Evolutionary conservation across 805 yeast genomes (phyloP), one percentile per base, ranked within the genome.

Genomic region (Candida nitratophila): DNA sequence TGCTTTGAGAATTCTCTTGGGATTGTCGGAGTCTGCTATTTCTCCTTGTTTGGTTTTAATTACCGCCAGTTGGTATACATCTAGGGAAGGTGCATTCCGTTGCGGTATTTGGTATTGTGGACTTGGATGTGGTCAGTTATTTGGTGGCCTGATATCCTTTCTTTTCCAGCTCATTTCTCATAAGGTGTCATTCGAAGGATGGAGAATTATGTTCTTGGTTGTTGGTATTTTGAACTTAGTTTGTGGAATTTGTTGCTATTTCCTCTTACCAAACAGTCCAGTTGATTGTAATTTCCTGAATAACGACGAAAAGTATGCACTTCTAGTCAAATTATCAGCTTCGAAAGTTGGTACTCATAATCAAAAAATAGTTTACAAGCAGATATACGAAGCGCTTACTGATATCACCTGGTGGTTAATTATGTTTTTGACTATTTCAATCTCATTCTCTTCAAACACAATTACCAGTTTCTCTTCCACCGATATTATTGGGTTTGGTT

Each of bases 191-290:
- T 66, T 77, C 44, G 57, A 67, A 22, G 71, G 81, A n/a, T 79
- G 84, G 84, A 81, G 77, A 57, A 76, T 79, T 39, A 70, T 78
- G 61, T 79, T 77, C 56, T 53, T 79, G 16, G 70, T 76, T 4
- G 73, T 79, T 54, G 86, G 86, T 9, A 40, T 74, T 2, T 53
- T 76, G 15, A 79, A 84, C 3, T 59, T 76, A 3, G 38, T 61
- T 2, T 76, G 76, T 57, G 84, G 84, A 6, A 35, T 72, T 1
- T 32, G 64, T 1, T 68, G 74, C 10, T 61, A 64, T 37, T 52
- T 73, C 22, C 54, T 64, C 26, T 59, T 78, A 16, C 86, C 86
- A 1, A 73, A 76, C 51, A 76, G 71, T 50, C 80, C 71, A 19
- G 60, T 63, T 12, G 45, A 39, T 1, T 47, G 50, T 39, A 41